Evolutionary conservation across 176 grass and related monocot species (phyloP), one percentile per base, ranked within the genome.

Genomic region (Pontederia paniculata): DNA sequence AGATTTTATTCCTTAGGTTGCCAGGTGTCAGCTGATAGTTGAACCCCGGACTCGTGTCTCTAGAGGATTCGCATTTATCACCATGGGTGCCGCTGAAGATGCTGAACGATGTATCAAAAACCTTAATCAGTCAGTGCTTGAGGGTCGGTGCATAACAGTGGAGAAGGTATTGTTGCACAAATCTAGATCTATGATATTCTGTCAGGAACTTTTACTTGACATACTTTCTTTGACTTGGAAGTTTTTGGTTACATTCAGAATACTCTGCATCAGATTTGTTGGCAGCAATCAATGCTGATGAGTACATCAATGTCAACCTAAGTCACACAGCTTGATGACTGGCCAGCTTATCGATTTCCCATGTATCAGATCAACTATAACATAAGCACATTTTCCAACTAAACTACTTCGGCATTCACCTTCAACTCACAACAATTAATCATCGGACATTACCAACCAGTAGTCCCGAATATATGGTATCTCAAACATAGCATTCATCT

Each of bases 1-100:
- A 10, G 7, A 14, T 48, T 45, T 21, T 9, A 20, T 47, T 23
- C 46, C 18, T 21, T 63, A 97, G 91, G 86, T 90, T 61, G 64
- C 71, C 19, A 74, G 89, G 69, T 83, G 72, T 5, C 78, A 67
- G 20, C 9, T 90, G 42, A 83, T 88, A 21, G 68, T 84, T 77
- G 86, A 97, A 79, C 91, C 82, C 31, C 77, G 80, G 66, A 97
- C 83, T 15, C 86, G 80, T 55, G 91, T 79, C 68, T 97, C 82
- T 10, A 77, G 86, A 25, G 91, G 91, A 5, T 97, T 97, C 90
- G 83, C 86, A 44, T 97, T 97, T 74, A 80, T 97, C 63, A 90
- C 86, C 42, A 97, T 97, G 86, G 63, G 71, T 54, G 78, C 67
- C 17, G 53, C 76, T 61, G 74, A 73, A 67, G 86, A 81, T 68